Evolutionary conservation across 805 yeast genomes (phyloP), one percentile per base, ranked within the genome.

Genomic region (Candida pseudofarinosa): DNA sequence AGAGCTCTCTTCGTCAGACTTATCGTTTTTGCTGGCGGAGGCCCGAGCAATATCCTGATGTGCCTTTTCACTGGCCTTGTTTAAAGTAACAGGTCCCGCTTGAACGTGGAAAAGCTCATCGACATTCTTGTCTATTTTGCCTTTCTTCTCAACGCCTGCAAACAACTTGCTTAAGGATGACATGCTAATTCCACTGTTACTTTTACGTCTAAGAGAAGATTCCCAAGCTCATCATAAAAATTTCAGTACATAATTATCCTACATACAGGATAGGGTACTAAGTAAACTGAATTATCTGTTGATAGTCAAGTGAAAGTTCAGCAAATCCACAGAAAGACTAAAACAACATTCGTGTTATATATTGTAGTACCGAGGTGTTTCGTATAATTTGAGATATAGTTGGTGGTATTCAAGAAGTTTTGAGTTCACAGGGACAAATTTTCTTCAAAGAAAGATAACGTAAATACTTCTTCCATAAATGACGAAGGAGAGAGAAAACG

Each of bases 41-140:
- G 28, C 39, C 19, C 40, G 31, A 46, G 59, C 50, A 41, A 58
- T 47, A 49, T 59, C 54, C 50, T 60, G 43, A 37, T 59, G 42
- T 35, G 52, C 46, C 35, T 54, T 33, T 46, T 43, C 18, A 54
- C 55, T 58, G 49, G 54, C 57, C 54, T 71, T 61, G 49, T 23
- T 23, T 10, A 23, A 6, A 23, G 10, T 69, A 62, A 82, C 71
- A 12, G 82, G 80, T 16, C 77, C 79, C 2, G 60, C 56, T 13
- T 59, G 46, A 19, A 48, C 51, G 33, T 48, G 52, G 50, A 69
- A 67, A 48, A 69, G 62, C 20, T 47, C 48, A 33, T 52, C 58
- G n/a, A 69, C 62, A 13, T 51, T 39, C 43, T 51, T 45, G 45
- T 67, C 73, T 16, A 58, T 52, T 19, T 56, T 51, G 8, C 46